Evolutionary conservation across 176 grass and related monocot species (phyloP).

Genomic region (Cocos nucifera): DNA sequence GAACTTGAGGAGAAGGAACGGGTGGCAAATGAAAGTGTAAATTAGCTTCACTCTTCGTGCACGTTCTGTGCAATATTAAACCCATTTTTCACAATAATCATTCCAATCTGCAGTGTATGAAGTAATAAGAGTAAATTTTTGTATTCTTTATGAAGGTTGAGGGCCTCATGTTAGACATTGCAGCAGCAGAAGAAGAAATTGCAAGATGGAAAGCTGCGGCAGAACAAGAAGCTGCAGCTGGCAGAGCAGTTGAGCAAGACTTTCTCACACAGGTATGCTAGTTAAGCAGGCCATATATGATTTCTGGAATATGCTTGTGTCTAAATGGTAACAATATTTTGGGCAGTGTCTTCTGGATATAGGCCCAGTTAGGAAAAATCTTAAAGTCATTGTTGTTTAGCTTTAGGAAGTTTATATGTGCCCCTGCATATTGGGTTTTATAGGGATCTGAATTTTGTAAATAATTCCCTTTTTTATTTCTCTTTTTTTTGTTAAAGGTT

Average conservation of each 20-base stretch:
- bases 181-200: slow-evolving; percentile 95
- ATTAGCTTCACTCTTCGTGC: background rate
- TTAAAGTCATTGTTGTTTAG: too few relatives aligned
- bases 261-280: slow-evolving; percentile 59
- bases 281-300: background rate
- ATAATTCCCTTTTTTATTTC: too few relatives aligned
- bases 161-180: slow-evolving; percentile 83
- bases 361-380: too few relatives aligned
- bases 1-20: slow-evolving; percentile 79
- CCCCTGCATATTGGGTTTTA: too few relatives aligned
- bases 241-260: slow-evolving; percentile 75
- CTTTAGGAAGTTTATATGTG: too few relatives aligned
- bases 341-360: too few relatives aligned
- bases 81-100: background rate
- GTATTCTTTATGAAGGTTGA: slow-evolving; percentile 54
- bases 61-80: slow-evolving; percentile 5
- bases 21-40: slow-evolving; percentile 93
- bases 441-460: too few relatives aligned
- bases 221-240: slow-evolving; percentile 88
- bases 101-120: background rate
- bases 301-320: too few relatives aligned
- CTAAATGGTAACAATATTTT: too few relatives aligned
- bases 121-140: too few relatives aligned
- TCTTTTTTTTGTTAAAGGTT: too few relatives aligned
- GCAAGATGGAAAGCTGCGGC: slow-evolving; percentile 93